Percentiles rank a stretch among this genome's conserved stretches.
Evolutionary conservation across 2,329 filamentous ascomycete species (phyloP).

Genomic region (Zalaria sp.): DNA sequence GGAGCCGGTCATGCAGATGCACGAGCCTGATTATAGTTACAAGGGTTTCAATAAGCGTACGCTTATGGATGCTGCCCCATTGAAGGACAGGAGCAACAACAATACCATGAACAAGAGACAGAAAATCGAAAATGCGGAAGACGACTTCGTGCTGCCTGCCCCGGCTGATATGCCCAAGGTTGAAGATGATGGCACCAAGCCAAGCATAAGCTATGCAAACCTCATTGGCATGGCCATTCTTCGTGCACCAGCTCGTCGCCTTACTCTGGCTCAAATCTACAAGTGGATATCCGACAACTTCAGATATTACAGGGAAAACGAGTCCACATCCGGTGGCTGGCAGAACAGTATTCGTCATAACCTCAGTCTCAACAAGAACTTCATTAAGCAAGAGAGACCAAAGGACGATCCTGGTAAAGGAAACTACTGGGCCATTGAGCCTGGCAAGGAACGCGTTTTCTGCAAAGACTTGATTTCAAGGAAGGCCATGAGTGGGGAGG

Average conservation of each 20-base stretch:
- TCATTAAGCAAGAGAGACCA: conserved; percentile 86
- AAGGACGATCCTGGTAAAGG: conserved; percentile 97
- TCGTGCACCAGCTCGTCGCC: conserved; percentile 63
- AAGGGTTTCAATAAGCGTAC: conserved; percentile 40
- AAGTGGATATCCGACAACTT: conserved; percentile 98
- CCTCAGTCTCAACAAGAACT: conserved; percentile 89
- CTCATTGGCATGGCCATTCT: conserved; percentile 96
- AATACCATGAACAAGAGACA: conserved; percentile 54
- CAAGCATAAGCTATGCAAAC: conserved; percentile 82
- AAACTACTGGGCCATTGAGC: conserved; percentile 89
- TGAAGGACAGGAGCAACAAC: conserved; percentile 47
- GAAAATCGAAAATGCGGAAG: conserved; percentile 41
- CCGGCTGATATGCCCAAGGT: conserved; percentile 70
- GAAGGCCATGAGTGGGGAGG: conserved; percentile 41
- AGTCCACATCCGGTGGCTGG: conserved; percentile 59
- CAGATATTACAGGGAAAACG: conserved; percentile 69
- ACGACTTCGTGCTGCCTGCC: conserved; percentile 44
- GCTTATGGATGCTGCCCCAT: conserved; percentile 58
- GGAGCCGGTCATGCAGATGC: conserved; percentile 11
- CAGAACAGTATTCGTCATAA: conserved; percentile 99
- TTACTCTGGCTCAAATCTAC: conserved; percentile 92
- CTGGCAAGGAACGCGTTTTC: conserved; percentile 80
- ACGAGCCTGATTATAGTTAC: conserved; percentile 29
- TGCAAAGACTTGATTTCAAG: conserved; percentile 53
- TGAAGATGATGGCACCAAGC: conserved; percentile 77